Evolutionary conservation across 495 filamentous ascomycete genomes (phyloP), one percentile per base, ranked within the genome.

Genomic region (Xylaria telfairii): DNA sequence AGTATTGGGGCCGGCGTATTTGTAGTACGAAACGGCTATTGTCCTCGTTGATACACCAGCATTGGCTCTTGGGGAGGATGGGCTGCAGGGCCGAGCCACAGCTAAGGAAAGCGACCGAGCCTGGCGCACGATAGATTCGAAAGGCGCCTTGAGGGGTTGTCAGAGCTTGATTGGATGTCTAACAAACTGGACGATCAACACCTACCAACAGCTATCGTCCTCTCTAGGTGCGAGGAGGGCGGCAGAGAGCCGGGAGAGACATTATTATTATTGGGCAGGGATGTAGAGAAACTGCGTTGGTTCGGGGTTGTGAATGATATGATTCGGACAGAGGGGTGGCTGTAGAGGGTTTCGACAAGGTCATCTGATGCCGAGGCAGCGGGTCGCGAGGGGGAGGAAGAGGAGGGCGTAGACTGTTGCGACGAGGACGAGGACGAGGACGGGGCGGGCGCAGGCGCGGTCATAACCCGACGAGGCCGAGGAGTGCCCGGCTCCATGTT

Each of bases 1-100:
- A 97, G 76, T 94, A 97, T 57, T 90, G 90, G 19, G 93, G 88
- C 34, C 89, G 86, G 41, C 92, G 87, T 63, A 96, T 92, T 66
- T 93, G 91, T 70, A 97, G 75, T 7, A 96, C 91, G 74, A 96
- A 97, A 70, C 90, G 94, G 78, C 83, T 85, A 44, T 90, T 91
- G 47, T 90, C 89, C 54, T 92, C 91, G 77, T 97, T 92, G 26
- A 97, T 92, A 80, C 92, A 96, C 94, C 94, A 97, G 71, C 90
- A 96, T 77, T 96, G 92, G 24, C 92, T 95, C 78, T 92, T 96
- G 12, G 92, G 92, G 46, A 97, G 77, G 54, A 97, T 95, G 56
- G 94, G 90, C 72, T 92, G 92, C 12, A 97, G 87, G 34, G 93
- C 89, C 72, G 82, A 86, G 67, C 92, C 92, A 73, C 93, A 96